Conservation (phyloP, 208 protist genomes). For the Tritrichomonas musculus region DNA sequence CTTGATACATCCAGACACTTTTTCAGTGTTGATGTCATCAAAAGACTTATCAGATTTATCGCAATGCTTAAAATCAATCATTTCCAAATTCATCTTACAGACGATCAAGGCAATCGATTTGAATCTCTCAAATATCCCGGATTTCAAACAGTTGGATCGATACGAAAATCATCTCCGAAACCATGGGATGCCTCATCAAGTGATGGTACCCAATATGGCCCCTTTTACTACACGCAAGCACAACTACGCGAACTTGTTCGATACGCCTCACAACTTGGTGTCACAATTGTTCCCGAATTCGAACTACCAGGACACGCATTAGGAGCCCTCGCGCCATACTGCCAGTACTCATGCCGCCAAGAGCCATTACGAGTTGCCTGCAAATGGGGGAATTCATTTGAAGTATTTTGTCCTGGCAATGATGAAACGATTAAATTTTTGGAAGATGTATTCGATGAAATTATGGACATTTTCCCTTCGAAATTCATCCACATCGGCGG, state of each 20-base stretch:
- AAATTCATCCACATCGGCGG: neutral
- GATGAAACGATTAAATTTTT: neutral
- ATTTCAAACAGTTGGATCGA: neutral
- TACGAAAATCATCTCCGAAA: neutral
- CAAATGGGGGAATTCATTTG: neutral
- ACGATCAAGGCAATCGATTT: neutral
- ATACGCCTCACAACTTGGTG: neutral
- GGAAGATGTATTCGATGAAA: neutral
- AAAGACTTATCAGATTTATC: neutral
- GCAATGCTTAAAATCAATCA: neutral
- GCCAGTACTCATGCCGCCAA: neutral
- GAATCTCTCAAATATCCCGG: neutral
- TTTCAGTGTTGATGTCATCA: neutral
- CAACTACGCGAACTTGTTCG: neutral
- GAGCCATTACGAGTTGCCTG: neutral
- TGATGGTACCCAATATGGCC: neutral
- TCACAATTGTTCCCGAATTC: neutral
- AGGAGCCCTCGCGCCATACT: neutral
- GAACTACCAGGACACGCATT: neutral
- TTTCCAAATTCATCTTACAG: neutral
- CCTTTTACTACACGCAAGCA: neutral
- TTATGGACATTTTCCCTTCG: neutral
- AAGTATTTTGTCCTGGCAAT: neutral
- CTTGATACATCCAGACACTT: neutral
- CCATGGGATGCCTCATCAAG: neutral